Evolutionary conservation across 1,139 yeast species (phyloP), one percentile per base, ranked within the genome.

Genomic region (Diutina pseudorugosa): DNA sequence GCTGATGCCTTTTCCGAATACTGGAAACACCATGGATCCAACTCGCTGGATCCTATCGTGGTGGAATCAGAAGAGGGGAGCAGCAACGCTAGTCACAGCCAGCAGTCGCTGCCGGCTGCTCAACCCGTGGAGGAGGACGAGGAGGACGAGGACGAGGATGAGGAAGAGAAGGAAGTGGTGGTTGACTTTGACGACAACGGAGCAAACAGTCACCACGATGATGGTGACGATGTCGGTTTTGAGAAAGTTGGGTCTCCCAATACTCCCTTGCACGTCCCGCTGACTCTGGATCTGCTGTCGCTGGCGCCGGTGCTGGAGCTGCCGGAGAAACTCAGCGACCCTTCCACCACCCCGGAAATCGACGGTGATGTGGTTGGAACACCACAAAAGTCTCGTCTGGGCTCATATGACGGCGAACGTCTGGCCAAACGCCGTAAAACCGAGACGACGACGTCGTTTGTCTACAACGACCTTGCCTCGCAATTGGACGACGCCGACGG

Each of bases 11-110:
- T 45, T 18, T 33, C 27, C n/a, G 49, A 23, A 11, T 45, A 45
- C 27, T 45, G 49, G 49, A 14, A 27, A 16, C 40, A 27, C 8
- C 49, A 45, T 18, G 49, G 49, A 7, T n/a, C 14, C 11, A 25
- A 45, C 18, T 45, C 49, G 3, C 49, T 45, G 49, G 49, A 45
- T 16, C 49, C 49, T 2, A 45, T 45, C 6, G 49, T 45, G 16
- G 49, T 45, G 21, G 49, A 45, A 6, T 23, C 14, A 8, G 47
- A 43, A 19, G 47, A 12, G 41, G 49, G 25, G 7, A 23, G 21
- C 47, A 23, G 19, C 19, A 16, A 23, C 8, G 33, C 6, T n/a
- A 21, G 14, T 7, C 33, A 12, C 5, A 23, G 16, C 6, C 16
- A 20, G 8, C 25, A 20, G 25, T 8, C n/a, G 25, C 45, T 19